Base-by-base conservation (phyloP, 495 filamentous ascomycete species). In the Penicillium tannophilum region DNA sequence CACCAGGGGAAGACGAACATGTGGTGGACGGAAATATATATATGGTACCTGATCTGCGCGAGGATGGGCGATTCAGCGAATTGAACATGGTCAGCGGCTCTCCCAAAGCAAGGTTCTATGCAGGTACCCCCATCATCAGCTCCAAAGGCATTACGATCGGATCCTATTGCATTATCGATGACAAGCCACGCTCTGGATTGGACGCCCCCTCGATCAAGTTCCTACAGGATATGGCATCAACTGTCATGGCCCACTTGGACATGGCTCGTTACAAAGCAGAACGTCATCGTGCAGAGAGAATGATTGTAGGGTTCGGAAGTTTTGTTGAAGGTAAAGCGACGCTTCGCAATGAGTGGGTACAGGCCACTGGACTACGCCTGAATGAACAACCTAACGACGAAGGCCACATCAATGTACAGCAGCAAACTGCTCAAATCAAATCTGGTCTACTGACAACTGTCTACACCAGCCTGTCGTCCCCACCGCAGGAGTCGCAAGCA, bases 101-200 rank as follows among this genome's bases (percentile, higher is more conserved):
- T n/a, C 6, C 19, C 1, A 5, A 31, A 0, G 1, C 69, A 82
- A 36, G 65, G 17, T 90, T 86, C 60, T 89, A 86, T 54, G 83
- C 79, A 3, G 82, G 77, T 3, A 83, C 83, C 1, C 86, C 87
- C 0, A 80, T 90, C 6, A 69, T 83, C 12, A 85, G 81, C 4
- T 81, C 76, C 4, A 68, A 72, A 17, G 86, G 84, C 4, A 75
- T 83, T 44, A 78, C 74, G 4, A 88, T 90, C 53, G 87, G 87
- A 17, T 81, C 81, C 1, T 79, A 84, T 53, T 82, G 79, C 43
- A 75, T 88, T 5, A 64, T 85, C 5, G 86, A 88, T 63, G 68
- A 73, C 30, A 56, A 73, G 28, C 75, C 80, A 6, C 46, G 68
- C 6, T 55, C 62, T 0, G 59, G 71, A 9, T 33, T 66, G 0